These are phyloP conservation scores for Pseudoscleropodium purum DNA, from an alignment of 225 moss, liverwort and hornwort species.

Conservation along the genomic window DNA sequence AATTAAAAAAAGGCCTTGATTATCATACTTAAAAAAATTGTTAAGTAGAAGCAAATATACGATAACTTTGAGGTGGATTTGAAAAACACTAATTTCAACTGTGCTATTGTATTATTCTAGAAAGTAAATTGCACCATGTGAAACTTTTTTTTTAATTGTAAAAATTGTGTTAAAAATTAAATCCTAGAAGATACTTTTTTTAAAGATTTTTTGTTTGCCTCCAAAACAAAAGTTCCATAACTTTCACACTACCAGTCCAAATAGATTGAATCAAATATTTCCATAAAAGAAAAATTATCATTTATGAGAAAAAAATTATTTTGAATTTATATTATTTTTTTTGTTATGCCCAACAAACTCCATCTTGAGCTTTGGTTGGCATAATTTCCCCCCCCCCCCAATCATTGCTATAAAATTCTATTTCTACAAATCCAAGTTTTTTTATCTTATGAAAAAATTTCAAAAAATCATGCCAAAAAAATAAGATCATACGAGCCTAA, in stretches of 20 bases:
- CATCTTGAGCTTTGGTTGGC: neutral
- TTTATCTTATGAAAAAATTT: neutral
- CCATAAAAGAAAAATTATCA: neutral
- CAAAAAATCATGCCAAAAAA: neutral
- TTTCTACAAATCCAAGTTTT: neutral
- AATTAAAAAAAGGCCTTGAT: neutral
- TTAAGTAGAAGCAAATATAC: neutral
- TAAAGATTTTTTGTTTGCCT: fast-evolving
- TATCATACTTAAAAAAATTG: neutral
- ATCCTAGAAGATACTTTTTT: neutral
- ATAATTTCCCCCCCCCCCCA: neutral
- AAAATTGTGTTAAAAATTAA: no score
- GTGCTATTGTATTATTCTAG: no score
- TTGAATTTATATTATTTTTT: neutral
- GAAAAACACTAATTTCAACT: fast-evolving
- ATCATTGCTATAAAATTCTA: fast-evolving
- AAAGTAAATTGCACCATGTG: no score
- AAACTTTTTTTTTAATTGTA: no score
- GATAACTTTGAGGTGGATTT: neutral
- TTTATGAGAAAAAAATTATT: neutral
- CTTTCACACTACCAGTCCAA: neutral
- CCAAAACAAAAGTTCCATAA: fast-evolving
- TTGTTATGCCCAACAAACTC: fast-evolving
- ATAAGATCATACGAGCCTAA: neutral
- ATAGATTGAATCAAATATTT: neutral